phyloP scores from a whole-genome alignment of 176 grass and related monocot genomes.

The Neostapfia colusana region DNA sequence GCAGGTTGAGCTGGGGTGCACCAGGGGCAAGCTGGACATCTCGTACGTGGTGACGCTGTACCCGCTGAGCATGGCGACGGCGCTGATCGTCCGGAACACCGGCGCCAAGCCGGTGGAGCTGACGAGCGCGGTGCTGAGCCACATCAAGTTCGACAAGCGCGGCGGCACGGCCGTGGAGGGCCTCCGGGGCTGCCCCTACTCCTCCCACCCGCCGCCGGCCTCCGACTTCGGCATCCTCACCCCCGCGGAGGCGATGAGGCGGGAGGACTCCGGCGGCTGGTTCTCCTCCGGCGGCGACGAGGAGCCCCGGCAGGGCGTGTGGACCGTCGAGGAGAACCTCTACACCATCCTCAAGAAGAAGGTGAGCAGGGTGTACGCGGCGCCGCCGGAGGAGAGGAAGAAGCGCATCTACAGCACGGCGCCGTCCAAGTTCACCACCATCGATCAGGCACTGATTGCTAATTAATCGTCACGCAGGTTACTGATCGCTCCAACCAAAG shows the following conservation, averaged over 20 bases:
- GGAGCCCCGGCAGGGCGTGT: constrained; percentile 44
- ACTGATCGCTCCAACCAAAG: background rate
- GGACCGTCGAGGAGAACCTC: constrained; percentile 72
- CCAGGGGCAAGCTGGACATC: constrained; percentile 61
- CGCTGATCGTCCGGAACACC: constrained; percentile 80
- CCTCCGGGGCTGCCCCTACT: constrained; percentile 69
- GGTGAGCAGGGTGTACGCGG: constrained; percentile 77
- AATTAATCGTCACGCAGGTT: no score
- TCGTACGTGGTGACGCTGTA: constrained; percentile 90
- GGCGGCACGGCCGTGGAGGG: constrained; percentile 66
- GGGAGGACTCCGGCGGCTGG: constrained; percentile 55
- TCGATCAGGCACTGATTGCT: constrained; percentile 58
- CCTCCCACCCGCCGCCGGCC: constrained; percentile 59
- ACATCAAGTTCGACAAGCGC: constrained; percentile 76
- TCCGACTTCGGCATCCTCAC: constrained; percentile 57
- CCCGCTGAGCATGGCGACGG: constrained; percentile 76
- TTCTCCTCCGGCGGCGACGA: constrained; percentile 43
- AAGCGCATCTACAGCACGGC: constrained; percentile 75
- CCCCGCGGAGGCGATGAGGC: constrained; percentile 75
- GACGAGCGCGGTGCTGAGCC: constrained; percentile 78
- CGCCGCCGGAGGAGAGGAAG: constrained; percentile 78
- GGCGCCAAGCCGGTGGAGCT: constrained; percentile 66
- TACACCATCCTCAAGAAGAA: constrained; percentile 80
- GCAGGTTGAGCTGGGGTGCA: constrained; percentile 85
- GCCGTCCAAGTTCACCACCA: constrained; percentile 82